Base-by-base conservation (phyloP, 345 rosid genomes). In the Streptanthus diversifolius region DNA sequence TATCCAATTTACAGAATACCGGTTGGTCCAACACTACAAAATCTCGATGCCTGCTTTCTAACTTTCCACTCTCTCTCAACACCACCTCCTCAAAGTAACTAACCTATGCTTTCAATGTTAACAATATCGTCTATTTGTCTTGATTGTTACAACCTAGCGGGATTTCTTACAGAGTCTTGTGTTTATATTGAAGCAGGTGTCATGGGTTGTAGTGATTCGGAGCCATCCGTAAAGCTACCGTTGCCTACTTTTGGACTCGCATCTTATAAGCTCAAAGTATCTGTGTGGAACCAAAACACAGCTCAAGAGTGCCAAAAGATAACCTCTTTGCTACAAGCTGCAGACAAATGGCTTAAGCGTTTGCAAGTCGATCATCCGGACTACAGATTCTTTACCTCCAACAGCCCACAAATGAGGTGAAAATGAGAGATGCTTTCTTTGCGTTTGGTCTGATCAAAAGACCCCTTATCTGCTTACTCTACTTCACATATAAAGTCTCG, bases 1-100 rank as follows among this genome's bases (percentile, higher is more conserved):
- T 87, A 90, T 68, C 98, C 98, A 29, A 92, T 92, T 66, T 92
- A 90, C 52, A 83, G 96, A 73, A 92, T 90, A 70, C 95, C 96
- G 2, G 86, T 82, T 56, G 96, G 98, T 63, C 88, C 90, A 60
- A 90, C 98, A 1, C 71, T 92, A 55, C 95, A 88, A 82, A 92
- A 88, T 78, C 84, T 92, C 21, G 98, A 92, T 78, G 92, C 96
- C n/a, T 90, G 95, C 80, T 92, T 92, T 79, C 68, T 92, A 74
- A 88, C 91, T 5, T 92, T 81, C 70, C 98, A 92, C 70, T 81
- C 88, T 63, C 79, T 92, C 47, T 77, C 80, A 36, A 75, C 90
- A 14, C 71, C 83, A 14, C 74, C 85, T 62, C 70, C 56, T 44
- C 86, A 76, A 55, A 68, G 96, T 90, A 85, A 44, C 69, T 56